A percentile compares a stretch with the other conserved stretches of the same genome.
phyloP scores from a whole-genome alignment of 192 early-diverging fungal genomes.

The Cladochytrium replicatum region DNA sequence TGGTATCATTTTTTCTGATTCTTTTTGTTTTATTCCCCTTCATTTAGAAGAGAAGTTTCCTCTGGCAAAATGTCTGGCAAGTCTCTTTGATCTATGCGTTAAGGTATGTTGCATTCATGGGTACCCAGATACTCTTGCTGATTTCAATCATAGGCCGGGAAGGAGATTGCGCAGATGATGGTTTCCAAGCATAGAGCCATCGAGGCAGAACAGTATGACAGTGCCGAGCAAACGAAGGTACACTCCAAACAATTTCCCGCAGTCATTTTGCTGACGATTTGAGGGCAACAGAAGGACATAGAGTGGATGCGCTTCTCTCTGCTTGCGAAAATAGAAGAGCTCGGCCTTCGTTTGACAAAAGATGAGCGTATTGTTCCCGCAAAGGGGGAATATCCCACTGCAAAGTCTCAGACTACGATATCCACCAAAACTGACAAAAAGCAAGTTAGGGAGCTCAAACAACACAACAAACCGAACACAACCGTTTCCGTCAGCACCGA shows the following conservation, averaged over 20 bases:
- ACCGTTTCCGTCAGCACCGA: background rate
- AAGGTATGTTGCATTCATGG: slow-evolving; percentile 27
- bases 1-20: slow-evolving; percentile 14
- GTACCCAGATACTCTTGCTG: background rate
- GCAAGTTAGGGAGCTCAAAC: slow-evolving; percentile 6
- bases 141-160: slow-evolving; percentile 20
- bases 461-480: background rate
- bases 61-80: slow-evolving; percentile 54
- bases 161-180: slow-evolving; percentile 42
- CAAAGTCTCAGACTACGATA: slow-evolving; percentile 3
- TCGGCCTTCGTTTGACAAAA: slow-evolving; percentile 2
- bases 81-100: slow-evolving; percentile 29
- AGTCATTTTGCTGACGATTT: slow-evolving; percentile 2
- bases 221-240: slow-evolving; percentile 63
- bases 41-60: slow-evolving; percentile 48
- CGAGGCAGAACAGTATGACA: slow-evolving; percentile 64
- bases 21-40: background rate
- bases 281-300: slow-evolving; percentile 14
- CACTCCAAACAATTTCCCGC: slow-evolving; percentile 14
- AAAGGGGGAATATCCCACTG: background rate
- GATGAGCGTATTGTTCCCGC: slow-evolving; percentile 1
- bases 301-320: slow-evolving; percentile 11
- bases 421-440: too few relatives aligned
- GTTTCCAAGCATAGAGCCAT: slow-evolving; percentile 48
- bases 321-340: slow-evolving; percentile 7